Conservation (phyloP, 345 rosid genomes). For the Eucalyptus erythrocorys region DNA sequence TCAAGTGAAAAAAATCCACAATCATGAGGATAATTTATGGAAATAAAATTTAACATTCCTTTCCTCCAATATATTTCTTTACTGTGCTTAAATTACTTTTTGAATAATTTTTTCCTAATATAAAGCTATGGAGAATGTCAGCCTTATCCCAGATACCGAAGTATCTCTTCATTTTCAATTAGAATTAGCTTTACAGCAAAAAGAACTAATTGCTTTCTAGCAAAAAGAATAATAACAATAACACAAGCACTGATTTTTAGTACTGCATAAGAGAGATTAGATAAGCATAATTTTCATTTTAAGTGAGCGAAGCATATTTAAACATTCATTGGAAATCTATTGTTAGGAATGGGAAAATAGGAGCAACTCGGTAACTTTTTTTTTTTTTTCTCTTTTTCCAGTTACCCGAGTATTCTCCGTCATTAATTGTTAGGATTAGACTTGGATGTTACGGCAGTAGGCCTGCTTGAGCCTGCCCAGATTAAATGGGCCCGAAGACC, state of each 20-base stretch:
- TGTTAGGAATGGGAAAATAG: not conserved
- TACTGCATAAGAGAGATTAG: not conserved
- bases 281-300: not conserved
- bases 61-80: too few species aligned
- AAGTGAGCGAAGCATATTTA: not conserved
- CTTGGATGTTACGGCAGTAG: fast-evolving
- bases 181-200: too few species aligned
- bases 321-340: not conserved
- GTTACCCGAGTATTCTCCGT: not conserved
- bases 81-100: too few species aligned
- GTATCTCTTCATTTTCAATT: too few species aligned
- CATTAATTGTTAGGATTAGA: not conserved
- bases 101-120: fast-evolving
- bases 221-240: not conserved
- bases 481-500: not conserved
- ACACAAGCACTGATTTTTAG: not conserved
- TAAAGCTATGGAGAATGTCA: too few species aligned
- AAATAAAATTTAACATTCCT: too few species aligned
- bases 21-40: fast-evolving
- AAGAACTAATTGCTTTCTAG: not conserved
- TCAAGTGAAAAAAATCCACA: fast-evolving
- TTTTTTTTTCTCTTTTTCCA: too few species aligned
- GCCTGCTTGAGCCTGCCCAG: not conserved
- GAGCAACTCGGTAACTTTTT: not conserved
- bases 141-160: too few species aligned